Evolutionary conservation across 805 yeast genomes (phyloP).

Genomic region (Hanseniaspora lachancei): DNA sequence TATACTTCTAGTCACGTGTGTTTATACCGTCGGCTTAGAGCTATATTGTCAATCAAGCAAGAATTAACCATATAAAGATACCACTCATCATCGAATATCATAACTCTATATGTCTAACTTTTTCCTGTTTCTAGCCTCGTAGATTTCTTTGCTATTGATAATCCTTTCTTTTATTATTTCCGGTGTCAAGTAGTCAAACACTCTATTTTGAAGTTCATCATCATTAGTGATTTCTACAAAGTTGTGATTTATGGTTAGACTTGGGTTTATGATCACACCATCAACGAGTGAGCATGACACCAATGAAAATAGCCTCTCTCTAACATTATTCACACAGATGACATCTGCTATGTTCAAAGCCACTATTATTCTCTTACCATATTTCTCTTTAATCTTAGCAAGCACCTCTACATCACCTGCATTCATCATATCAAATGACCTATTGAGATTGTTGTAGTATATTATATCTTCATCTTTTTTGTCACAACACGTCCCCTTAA

Average conservation of each 20-base stretch:
- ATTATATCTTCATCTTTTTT: slow-evolving; percentile 15
- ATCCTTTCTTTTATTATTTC: slow-evolving; percentile 58
- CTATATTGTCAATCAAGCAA: too few relatives aligned
- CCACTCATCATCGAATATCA: too few relatives aligned
- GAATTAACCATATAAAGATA: too few relatives aligned
- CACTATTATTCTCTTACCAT: slow-evolving; percentile 38
- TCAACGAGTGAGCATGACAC: slow-evolving; percentile 79
- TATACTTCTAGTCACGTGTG: too few relatives aligned
- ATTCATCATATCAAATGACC: slow-evolving; percentile 84
- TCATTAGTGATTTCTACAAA: slow-evolving; percentile 29
- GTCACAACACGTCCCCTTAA: slow-evolving; percentile 18
- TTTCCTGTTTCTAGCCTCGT: slow-evolving; percentile 72
- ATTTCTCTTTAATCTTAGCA: slow-evolving; percentile 29
- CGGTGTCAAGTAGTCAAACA: slow-evolving; percentile 40
- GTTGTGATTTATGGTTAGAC: slow-evolving; percentile 3
- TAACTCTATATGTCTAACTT: background rate
- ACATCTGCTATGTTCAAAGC: slow-evolving; percentile 37
- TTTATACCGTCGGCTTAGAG: background rate
- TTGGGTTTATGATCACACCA: slow-evolving; percentile 44
- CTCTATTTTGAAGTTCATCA: slow-evolving; percentile 38
- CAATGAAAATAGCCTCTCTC: slow-evolving; percentile 77
- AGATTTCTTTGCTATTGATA: slow-evolving; percentile 48
- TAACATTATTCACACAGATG: slow-evolving; percentile 67
- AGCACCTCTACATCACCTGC: slow-evolving; percentile 82
- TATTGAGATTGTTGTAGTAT: slow-evolving; percentile 46